Conservation (phyloP, 148 eudicot genomes). For the Cornus kousa region DNA sequence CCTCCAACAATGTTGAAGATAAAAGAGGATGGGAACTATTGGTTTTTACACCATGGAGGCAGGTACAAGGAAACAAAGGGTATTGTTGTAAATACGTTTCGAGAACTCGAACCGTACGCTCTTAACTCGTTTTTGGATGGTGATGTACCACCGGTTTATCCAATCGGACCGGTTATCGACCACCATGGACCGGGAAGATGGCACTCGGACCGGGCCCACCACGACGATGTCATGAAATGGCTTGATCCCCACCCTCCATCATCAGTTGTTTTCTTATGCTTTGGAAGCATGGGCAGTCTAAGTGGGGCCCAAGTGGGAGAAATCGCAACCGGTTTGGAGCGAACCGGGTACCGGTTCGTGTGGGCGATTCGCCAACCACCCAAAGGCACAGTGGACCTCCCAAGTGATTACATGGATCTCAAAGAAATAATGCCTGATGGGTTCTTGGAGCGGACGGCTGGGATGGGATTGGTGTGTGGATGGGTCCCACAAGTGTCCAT, state of each 20-base stretch:
- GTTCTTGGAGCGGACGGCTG: conserved; percentile 31
- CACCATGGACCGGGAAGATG: conserved; percentile 5
- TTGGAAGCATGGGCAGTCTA: conserved; percentile 57
- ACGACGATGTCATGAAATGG: conserved; percentile 32
- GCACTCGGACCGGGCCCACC: not conserved
- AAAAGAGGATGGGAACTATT: conserved; percentile 15
- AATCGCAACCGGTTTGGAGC: conserved; percentile 48
- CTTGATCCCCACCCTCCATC: conserved; percentile 41
- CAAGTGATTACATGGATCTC: conserved; percentile 14
- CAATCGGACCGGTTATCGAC: conserved; percentile 48
- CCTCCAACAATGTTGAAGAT: not conserved
- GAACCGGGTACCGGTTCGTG: conserved; percentile 32
- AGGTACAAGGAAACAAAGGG: conserved; percentile 36
- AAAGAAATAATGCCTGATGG: conserved; percentile 35
- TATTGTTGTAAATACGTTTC: conserved; percentile 41
- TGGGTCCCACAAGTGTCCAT: conserved; percentile 44
- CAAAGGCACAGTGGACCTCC: not conserved
- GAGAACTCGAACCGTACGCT: conserved; percentile 33
- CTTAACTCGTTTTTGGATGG: conserved; percentile 9
- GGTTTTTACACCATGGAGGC: not conserved
- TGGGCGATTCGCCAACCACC: conserved; percentile 37
- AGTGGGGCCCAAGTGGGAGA: conserved; percentile 39
- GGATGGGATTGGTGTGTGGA: conserved; percentile 31
- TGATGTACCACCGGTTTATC: conserved; percentile 28
- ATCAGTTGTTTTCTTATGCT: conserved; percentile 57